These are phyloP conservation scores for Phalaenopsis aphrodite DNA, from an alignment of 106 monocot species.

Conservation along the genomic window DNA sequence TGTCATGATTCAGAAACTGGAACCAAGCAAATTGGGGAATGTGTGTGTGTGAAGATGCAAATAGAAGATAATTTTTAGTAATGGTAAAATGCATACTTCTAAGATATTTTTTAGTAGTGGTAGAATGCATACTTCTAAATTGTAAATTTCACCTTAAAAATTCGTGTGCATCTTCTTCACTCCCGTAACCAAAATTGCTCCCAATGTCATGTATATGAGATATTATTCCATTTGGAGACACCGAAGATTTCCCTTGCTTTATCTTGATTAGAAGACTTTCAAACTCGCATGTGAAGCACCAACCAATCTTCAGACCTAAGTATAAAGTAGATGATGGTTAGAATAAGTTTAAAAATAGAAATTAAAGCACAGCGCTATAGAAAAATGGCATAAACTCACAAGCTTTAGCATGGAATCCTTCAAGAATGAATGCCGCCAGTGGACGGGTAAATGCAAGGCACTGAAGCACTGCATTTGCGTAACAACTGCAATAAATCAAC, in stretches of 20 bases:
- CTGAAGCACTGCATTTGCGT: conserved; percentile 89
- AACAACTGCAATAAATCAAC: conserved; percentile 54
- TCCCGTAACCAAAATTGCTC: conserved; percentile 64
- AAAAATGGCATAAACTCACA: conserved; percentile 29
- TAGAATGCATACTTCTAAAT: not conserved
- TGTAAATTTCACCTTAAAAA: conserved; percentile 62
- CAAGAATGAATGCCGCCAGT: conserved; percentile 59
- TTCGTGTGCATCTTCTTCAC: conserved; percentile 98
- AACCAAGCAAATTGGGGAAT: too few species aligned
- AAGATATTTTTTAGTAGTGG: not conserved
- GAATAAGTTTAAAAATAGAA: not conserved
- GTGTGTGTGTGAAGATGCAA: too few species aligned
- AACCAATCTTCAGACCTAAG: conserved; percentile 45
- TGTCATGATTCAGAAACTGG: too few species aligned
- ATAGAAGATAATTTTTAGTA: too few species aligned
- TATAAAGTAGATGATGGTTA: conserved; percentile 2
- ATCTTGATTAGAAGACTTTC: conserved; percentile 47
- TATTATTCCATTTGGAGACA: conserved; percentile 67
- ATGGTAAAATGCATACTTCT: too few species aligned
- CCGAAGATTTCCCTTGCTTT: conserved; percentile 51
- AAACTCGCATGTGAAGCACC: conserved; percentile 84
- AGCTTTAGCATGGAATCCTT: conserved; percentile 52
- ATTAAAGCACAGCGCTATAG: not conserved
- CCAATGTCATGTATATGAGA: conserved; percentile 59
- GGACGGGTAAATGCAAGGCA: conserved; percentile 76